Base-by-base conservation (phyloP, 192 early-diverging fungal species). In the Coemansia sp. region DNA sequence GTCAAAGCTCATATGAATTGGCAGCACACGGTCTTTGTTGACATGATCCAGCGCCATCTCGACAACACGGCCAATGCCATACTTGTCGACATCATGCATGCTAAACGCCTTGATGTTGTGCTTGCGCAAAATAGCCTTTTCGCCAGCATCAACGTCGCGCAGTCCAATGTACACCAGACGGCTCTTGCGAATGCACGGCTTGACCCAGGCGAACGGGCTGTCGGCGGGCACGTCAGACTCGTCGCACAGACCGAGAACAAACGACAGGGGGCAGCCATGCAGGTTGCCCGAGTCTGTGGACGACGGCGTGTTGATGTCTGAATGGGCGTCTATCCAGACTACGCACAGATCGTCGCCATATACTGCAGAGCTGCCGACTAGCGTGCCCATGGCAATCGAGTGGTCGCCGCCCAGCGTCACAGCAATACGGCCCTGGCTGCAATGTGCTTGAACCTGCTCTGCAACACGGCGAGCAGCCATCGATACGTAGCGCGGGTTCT, bases 371-470 rank as follows among this genome's bases (percentile, higher is more conserved):
- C 86, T 84, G 31, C 94, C 96, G 37, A 87, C 85, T 1, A 98
- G 83, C 26, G 96, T 96, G 49, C 90, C 96, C 61, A 98, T 87
- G 19, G 90, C 96, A 41, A 98, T 85, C 17, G 94, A 94, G 69
- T 98, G 96, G 82, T 98, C 96, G 35, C 94, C 96, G 60, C 96
- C 96, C 37, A 98, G 80, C 16, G 94, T 98, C 38, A 98, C 65
- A 10, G 92, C 94, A 22, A 98, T 62, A n/a, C 91, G 82, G 3
- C 92, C 89, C 61, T 84, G 65, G 61, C 67, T 75, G 66, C 87
- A 86, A 41, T 86, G 83, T 14, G 67, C 77, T 54, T 84, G 71
- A 19, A 98, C 91, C 37, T 85, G 77, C 22, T 86, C 62, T 11
- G 87, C 66, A 6, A 95, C 87, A 6, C 74, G 72, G 35, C 90